Percentiles rank a stretch among this genome's conserved stretches.
Conservation (phyloP, 768 basidiomycete species). For the Daedalea quercina region DNA sequence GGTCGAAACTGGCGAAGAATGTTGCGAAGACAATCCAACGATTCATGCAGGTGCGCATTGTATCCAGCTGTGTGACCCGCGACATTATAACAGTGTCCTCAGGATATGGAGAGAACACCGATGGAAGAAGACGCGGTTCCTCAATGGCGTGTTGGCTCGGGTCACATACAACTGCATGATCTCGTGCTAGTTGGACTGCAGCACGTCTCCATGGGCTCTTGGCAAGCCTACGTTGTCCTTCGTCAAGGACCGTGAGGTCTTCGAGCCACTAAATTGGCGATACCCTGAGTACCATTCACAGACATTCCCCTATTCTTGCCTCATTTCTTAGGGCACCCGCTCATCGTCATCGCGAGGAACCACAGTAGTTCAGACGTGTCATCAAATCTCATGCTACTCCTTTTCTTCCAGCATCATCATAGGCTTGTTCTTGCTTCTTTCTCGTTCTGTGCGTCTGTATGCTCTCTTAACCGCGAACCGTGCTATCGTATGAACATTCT, state of each 20-base stretch:
- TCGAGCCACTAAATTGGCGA: too few relatives aligned
- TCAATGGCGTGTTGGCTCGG: conserved; percentile 54
- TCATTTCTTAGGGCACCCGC: too few relatives aligned
- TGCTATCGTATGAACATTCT: too few relatives aligned
- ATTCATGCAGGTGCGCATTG: conserved; percentile 49
- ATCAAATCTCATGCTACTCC: too few relatives aligned
- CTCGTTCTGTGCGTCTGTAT: too few relatives aligned
- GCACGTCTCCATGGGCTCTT: conserved; percentile 77
- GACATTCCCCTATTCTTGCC: too few relatives aligned
- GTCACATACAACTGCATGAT: conserved; percentile 55
- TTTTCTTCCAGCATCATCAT: too few relatives aligned
- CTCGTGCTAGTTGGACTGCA: conserved; percentile 72
- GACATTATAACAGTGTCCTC: not conserved
- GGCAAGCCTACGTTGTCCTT: conserved; percentile 74
- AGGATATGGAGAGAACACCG: conserved; percentile 44
- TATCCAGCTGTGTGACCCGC: not conserved
- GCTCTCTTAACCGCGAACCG: too few relatives aligned
- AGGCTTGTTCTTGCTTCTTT: too few relatives aligned
- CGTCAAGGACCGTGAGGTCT: conserved; percentile 1
- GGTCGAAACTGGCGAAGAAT: conserved; percentile 71
- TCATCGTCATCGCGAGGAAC: too few relatives aligned
- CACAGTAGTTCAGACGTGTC: too few relatives aligned
- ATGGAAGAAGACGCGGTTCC: conserved; percentile 61
- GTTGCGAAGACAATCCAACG: conserved; percentile 70
- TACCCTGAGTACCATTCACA: too few relatives aligned